phyloP scores from a whole-genome alignment of 345 rosid species.

The Nephelium lappaceum region DNA sequence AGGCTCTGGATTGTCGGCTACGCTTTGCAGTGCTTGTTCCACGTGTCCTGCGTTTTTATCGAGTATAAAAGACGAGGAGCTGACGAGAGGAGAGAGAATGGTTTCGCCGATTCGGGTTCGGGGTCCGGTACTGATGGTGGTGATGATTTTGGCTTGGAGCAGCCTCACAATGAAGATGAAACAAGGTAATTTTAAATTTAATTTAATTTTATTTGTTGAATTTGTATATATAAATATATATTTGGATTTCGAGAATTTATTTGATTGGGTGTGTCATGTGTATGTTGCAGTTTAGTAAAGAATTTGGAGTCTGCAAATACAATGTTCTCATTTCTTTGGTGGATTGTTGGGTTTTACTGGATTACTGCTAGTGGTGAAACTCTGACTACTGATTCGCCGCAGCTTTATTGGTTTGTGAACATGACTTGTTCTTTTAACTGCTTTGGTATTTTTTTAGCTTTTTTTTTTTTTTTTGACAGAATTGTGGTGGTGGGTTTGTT shows the following conservation, averaged over 20 bases:
- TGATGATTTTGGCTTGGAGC: slow-evolving; percentile 34
- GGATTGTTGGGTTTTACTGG: slow-evolving; percentile 93
- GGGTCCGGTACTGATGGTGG: slow-evolving; percentile 39
- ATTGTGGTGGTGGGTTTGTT: neutral
- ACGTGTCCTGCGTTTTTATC: slow-evolving; percentile 55
- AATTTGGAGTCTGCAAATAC: slow-evolving; percentile 76
- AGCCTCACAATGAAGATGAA: slow-evolving; percentile 35
- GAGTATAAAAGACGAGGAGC: slow-evolving; percentile 56
- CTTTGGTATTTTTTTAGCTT: neutral
- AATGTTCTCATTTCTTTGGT: slow-evolving; percentile 83
- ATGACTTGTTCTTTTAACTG: neutral
- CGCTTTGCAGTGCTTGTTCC: slow-evolving; percentile 64
- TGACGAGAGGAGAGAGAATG: slow-evolving; percentile 27
- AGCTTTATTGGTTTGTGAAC: slow-evolving; percentile 70
- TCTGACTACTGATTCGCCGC: slow-evolving; percentile 55
- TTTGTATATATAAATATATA: too few relatives aligned
- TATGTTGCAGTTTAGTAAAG: slow-evolving; percentile 45
- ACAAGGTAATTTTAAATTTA: slow-evolving; percentile 37
- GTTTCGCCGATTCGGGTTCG: slow-evolving; percentile 22
- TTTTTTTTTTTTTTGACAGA: neutral
- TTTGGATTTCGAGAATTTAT: neutral
- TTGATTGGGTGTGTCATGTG: neutral
- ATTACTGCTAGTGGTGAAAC: slow-evolving; percentile 54
- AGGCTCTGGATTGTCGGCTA: slow-evolving; percentile 80
- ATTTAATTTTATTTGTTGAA: neutral